A percentile compares a stretch with the other conserved stretches of the same genome.
These are phyloP conservation scores for Leccinum pallidistipes DNA, from an alignment of 1,284 basidiomycete genomes.

Conservation along the genomic window DNA sequence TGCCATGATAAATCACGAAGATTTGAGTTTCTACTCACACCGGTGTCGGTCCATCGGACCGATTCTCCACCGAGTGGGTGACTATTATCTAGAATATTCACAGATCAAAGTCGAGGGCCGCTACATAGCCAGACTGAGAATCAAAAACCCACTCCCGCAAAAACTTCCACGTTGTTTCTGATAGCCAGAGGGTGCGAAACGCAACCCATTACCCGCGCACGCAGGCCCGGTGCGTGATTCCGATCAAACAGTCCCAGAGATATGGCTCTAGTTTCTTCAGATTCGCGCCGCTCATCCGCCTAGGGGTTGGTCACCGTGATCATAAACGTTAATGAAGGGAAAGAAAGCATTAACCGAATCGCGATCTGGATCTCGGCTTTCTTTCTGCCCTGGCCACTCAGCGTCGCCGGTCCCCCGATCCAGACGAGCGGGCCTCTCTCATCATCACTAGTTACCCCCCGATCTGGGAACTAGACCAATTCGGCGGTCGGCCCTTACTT, in stretches of 20 bases:
- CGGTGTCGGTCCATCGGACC: neutral
- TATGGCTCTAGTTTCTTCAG: neutral
- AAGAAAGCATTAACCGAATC: neutral
- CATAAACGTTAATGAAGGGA: neutral
- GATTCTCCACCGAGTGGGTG: neutral
- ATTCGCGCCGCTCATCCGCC: slow-evolving; percentile 1
- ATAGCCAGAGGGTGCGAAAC: neutral
- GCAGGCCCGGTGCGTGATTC: neutral
- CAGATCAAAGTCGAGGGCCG: neutral
- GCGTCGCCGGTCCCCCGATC: neutral
- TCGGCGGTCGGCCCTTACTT: neutral
- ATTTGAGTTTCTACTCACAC: neutral
- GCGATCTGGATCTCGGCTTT: slow-evolving; percentile 12
- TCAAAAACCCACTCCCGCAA: neutral
- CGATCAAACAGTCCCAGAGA: neutral
- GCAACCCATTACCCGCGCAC: neutral
- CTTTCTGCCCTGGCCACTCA: neutral
- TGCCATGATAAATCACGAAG: neutral
- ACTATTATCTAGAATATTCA: neutral
- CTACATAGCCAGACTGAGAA: neutral
- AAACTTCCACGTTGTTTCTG: neutral
- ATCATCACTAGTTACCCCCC: neutral
- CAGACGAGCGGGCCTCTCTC: neutral
- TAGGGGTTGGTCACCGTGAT: neutral
- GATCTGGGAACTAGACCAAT: neutral